phyloP scores from a whole-genome alignment of 192 early-diverging fungal species.

The Coemansia sp. region DNA sequence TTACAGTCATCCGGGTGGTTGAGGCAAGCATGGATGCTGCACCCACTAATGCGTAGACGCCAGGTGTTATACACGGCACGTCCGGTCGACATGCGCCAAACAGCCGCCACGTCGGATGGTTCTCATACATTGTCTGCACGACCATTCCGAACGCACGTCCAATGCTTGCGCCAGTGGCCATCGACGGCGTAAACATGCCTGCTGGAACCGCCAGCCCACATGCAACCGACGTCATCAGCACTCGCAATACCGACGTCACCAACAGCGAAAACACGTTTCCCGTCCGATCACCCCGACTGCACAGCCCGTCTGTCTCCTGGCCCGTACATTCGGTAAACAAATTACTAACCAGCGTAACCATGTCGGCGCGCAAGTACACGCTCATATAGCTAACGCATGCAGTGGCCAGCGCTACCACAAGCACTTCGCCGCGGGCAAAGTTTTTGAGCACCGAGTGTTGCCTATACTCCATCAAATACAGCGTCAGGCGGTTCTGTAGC shows the following conservation, averaged over 20 bases:
- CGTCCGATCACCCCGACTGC: conserved; percentile 29
- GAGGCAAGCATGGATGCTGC: conserved; percentile 80
- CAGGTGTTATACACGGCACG: conserved; percentile 81
- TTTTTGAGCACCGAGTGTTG: conserved; percentile 42
- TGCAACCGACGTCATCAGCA: conserved; percentile 64
- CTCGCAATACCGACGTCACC: conserved; percentile 60
- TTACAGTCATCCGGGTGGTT: conserved; percentile 89
- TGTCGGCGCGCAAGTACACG: conserved; percentile 51
- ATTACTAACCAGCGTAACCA: conserved; percentile 55
- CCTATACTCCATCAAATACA: conserved; percentile 41
- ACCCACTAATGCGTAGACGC: conserved; percentile 78
- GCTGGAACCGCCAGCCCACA: conserved; percentile 75
- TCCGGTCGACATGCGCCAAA: conserved; percentile 68
- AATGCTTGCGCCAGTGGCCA: conserved; percentile 88
- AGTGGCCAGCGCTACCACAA: conserved; percentile 49
- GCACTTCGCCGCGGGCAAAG: conserved; percentile 53
- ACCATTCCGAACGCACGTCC: conserved; percentile 87
- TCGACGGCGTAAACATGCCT: conserved; percentile 82
- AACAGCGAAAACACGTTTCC: conserved; percentile 56
- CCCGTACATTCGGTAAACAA: conserved; percentile 56
- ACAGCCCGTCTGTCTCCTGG: conserved; percentile 47
- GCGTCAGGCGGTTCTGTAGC: conserved; percentile 38
- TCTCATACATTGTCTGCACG: conserved; percentile 60
- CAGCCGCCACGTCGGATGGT: conserved; percentile 59
- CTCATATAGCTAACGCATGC: conserved; percentile 51